A percentile compares a stretch with the other conserved stretches of the same genome.
Evolutionary conservation across 441 rosid species (phyloP).

Genomic region (Syzygium syzygioides): DNA sequence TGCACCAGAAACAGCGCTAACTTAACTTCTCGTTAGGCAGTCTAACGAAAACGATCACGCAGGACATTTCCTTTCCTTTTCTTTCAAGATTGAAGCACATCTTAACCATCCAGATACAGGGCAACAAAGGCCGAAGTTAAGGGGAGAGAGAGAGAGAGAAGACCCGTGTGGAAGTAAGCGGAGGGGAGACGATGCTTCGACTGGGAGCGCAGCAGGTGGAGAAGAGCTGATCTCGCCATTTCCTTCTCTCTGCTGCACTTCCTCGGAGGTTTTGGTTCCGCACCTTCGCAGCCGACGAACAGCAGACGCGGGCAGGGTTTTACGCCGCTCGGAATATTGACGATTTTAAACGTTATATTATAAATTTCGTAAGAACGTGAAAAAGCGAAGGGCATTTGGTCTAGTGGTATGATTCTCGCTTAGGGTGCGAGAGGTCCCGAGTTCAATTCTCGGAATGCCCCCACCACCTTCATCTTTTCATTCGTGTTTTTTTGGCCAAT

Average conservation of each 20-base stretch:
- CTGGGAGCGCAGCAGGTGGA: constrained; percentile 58
- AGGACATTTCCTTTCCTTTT: background rate
- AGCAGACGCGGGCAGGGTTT: fast-evolving
- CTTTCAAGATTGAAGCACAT: background rate
- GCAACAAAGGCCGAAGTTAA: background rate
- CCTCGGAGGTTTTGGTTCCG: background rate
- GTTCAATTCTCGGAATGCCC: constrained; percentile 9
- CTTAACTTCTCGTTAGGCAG: background rate
- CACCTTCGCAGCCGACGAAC: background rate
- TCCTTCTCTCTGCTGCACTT: background rate
- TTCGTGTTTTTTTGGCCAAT: background rate
- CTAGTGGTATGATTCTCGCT: constrained; percentile 7
- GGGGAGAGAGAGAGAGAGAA: background rate
- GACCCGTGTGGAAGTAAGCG: constrained; percentile 42
- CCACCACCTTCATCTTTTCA: fast-evolving
- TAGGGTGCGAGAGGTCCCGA: constrained; percentile 10
- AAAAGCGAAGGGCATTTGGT: background rate
- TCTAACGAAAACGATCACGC: background rate
- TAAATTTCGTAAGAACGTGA: fast-evolving
- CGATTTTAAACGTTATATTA: fast-evolving
- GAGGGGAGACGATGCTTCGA: constrained; percentile 43
- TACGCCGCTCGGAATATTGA: fast-evolving
- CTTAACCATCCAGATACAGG: background rate
- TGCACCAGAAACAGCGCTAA: background rate
- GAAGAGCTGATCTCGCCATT: constrained; percentile 42